These are phyloP conservation scores for Datura wrightii DNA, from an alignment of 257 asterid species.

Conservation along the genomic window DNA sequence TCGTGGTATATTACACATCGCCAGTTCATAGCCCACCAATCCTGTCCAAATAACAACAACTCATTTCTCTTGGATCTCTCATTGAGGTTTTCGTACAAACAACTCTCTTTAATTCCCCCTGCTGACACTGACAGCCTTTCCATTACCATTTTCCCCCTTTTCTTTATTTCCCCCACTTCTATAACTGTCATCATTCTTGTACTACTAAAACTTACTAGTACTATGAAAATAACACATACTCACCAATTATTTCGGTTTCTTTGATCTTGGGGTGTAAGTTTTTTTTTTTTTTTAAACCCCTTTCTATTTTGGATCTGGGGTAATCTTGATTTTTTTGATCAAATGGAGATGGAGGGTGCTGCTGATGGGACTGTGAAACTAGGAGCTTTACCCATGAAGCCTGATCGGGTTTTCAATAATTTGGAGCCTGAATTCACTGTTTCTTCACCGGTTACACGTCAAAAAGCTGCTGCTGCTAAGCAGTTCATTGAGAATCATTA, in stretches of 20 bases:
- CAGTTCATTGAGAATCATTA: constrained; percentile 95
- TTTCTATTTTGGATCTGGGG: constrained; percentile 12
- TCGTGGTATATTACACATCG: too few species aligned
- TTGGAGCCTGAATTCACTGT: constrained; percentile 81
- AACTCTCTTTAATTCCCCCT: background rate
- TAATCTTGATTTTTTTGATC: background rate
- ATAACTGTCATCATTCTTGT: constrained; percentile 23
- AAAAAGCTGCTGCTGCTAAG: constrained; percentile 97
- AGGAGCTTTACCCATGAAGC: constrained; percentile 14
- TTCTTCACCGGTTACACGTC: constrained; percentile 97
- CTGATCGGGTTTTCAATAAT: constrained; percentile 49
- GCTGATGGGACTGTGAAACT: constrained; percentile 21
- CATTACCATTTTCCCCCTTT: background rate
- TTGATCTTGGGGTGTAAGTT: background rate
- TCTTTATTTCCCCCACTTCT: background rate
- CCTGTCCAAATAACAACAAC: background rate
- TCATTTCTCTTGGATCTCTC: constrained; percentile 22
- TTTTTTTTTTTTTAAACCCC: background rate
- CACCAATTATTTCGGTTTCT: background rate
- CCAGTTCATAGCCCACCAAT: constrained; percentile 1
- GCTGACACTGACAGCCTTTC: constrained; percentile 30
- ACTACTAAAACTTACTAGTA: background rate
- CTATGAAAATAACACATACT: constrained; percentile 9
- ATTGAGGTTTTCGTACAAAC: background rate
- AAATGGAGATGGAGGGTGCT: constrained; percentile 15